phyloP scores from a whole-genome alignment of 768 basidiomycete genomes.

The Galerina marginata region DNA sequence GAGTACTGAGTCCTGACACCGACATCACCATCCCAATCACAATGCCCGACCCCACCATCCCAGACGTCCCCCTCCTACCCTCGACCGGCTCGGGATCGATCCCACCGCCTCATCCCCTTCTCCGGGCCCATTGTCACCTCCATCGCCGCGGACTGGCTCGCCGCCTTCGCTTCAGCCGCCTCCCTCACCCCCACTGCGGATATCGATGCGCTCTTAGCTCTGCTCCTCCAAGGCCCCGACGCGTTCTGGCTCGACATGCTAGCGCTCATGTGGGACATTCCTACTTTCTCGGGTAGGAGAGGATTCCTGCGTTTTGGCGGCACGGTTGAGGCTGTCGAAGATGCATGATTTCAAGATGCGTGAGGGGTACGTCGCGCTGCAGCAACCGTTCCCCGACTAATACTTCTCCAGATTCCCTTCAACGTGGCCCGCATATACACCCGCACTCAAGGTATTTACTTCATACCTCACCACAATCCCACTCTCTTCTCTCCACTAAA shows the following conservation, averaged over 20 bases:
- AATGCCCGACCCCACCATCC: slow-evolving; percentile 11
- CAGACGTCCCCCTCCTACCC: slow-evolving; percentile 19
- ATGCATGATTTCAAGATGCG: slow-evolving; percentile 29
- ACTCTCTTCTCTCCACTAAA: background rate
- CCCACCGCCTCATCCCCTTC: slow-evolving; percentile 11
- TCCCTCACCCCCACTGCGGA: slow-evolving; percentile 12
- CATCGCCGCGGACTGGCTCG: slow-evolving; percentile 27
- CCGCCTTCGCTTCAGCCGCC: slow-evolving; percentile 19
- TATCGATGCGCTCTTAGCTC: slow-evolving; percentile 24
- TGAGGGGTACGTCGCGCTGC: slow-evolving; percentile 28
- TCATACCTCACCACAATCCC: background rate
- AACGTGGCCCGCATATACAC: slow-evolving; percentile 58
- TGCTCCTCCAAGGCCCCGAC: slow-evolving; percentile 27
- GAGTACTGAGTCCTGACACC: too few species aligned
- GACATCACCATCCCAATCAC: background rate
- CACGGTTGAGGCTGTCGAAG: slow-evolving; percentile 34
- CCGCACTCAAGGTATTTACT: slow-evolving; percentile 55
- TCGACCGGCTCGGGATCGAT: slow-evolving; percentile 17
- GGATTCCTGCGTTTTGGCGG: slow-evolving; percentile 41
- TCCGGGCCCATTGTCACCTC: too few species aligned
- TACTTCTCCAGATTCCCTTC: slow-evolving; percentile 50
- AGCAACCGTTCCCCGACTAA: slow-evolving; percentile 39
- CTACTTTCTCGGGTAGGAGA: slow-evolving; percentile 44
- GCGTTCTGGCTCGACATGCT: slow-evolving; percentile 56
- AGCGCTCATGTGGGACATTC: slow-evolving; percentile 55